These are phyloP conservation scores for Debaryomyces maramus DNA, from an alignment of 805 yeast species.

Conservation along the genomic window DNA sequence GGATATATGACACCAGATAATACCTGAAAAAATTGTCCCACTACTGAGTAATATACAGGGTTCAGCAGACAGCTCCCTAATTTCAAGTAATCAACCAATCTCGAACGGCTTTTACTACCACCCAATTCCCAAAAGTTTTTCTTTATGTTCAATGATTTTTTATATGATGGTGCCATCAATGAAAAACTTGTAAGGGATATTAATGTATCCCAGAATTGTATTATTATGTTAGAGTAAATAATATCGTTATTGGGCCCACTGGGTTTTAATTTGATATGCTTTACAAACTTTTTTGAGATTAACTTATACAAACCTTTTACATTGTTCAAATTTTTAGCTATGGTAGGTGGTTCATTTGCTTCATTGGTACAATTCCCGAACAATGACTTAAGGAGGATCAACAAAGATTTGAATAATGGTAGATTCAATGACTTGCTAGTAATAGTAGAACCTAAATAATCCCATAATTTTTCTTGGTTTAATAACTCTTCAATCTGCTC, in stretches of 20 bases:
- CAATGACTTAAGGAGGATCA: slow-evolving; percentile 20
- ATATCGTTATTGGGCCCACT: slow-evolving; percentile 32
- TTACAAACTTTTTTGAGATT: slow-evolving; percentile 46
- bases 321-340: slow-evolving; percentile 12
- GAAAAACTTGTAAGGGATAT: slow-evolving; percentile 36
- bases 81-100: slow-evolving; percentile 46
- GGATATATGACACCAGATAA: slow-evolving; percentile 8
- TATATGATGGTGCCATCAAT: not conserved
- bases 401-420: slow-evolving; percentile 30
- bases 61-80: slow-evolving; percentile 57
- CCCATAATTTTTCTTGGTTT: slow-evolving; percentile 35
- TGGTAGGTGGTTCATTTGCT: slow-evolving; percentile 13
- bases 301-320: slow-evolving; percentile 33
- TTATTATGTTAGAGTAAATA: slow-evolving; percentile 45
- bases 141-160: slow-evolving; percentile 29
- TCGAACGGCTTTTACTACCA: slow-evolving; percentile 42
- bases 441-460: slow-evolving; percentile 24
- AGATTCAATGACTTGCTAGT: slow-evolving; percentile 27
- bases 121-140: slow-evolving; percentile 54
- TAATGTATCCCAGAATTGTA: slow-evolving; percentile 51
- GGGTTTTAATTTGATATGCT: slow-evolving; percentile 39
- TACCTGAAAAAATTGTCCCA: slow-evolving; percentile 23
- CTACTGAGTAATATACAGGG: slow-evolving; percentile 45
- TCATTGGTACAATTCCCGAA: slow-evolving; percentile 13
- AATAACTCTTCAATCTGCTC: slow-evolving; percentile 21